Evolutionary conservation across 202 grass and related monocot genomes (phyloP), one percentile per base, ranked within the genome.

Genomic region (Setaria viridis): DNA sequence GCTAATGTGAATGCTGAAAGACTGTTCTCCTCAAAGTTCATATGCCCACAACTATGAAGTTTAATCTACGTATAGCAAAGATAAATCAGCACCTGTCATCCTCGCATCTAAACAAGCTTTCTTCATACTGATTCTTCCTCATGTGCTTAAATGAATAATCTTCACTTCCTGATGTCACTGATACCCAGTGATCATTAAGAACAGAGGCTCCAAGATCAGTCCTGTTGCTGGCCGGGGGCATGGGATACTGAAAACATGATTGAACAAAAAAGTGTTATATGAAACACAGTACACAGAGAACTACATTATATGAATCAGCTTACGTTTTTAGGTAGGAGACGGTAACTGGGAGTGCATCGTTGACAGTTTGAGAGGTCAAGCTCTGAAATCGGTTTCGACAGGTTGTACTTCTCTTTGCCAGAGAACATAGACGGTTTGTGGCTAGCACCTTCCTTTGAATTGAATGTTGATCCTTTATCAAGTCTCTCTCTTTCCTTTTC

Each of bases 61-160:
- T 21, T 19, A 77, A 79, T 54, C 59, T 62, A 34, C 66, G 48
- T 71, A 42, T 74, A 70, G 54, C n/a, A 43, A 84, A 77, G 32
- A 76, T 46, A 72, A 82, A 68, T 69, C 13, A 80, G 47, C 48
- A 98, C 95, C 95, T 93, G 85, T 98, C 95, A 81, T 98, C 95
- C 88, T 98, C 95, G 5, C 95, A 98, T 91, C 91, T 87, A 90
- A 98, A 98, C 64, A 98, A 90, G 84, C 95, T 98, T 85, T 98
- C 95, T 86, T 98, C 95, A 60, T 98, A 98, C 75, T 98, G 95
- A 87, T 98, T 95, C 77, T 95, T 95, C 41, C 95, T 81, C 95
- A 98, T 98, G 60, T 98, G 95, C 85, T 98, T 98, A 85, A 98
- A 98, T 60, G 95, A 98, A 89, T 95, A 98, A 85, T 98, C 95